Evolutionary conservation across 192 early-diverging fungal genomes (phyloP).

Genomic region (Rhizophlyctis rosea): DNA sequence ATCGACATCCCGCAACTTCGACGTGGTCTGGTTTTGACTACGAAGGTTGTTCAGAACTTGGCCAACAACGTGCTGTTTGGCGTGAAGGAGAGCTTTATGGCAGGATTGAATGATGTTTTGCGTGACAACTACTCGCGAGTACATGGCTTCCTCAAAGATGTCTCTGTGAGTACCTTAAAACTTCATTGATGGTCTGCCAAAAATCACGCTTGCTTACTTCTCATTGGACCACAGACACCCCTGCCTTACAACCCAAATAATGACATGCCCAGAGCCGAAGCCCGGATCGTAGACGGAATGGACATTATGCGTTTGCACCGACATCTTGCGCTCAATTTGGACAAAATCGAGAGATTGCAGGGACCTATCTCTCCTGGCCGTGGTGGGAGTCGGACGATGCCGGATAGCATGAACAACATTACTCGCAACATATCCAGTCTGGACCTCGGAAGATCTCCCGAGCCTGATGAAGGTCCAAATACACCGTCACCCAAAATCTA

Average conservation of each 20-base stretch:
- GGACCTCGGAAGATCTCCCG: no score
- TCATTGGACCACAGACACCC: background rate
- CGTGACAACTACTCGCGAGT: slow-evolving; percentile 78
- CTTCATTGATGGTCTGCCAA: background rate
- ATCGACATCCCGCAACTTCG: slow-evolving; percentile 69
- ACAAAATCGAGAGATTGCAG: slow-evolving; percentile 36
- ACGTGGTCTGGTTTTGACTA: slow-evolving; percentile 83
- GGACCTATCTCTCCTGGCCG: background rate
- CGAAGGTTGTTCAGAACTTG: slow-evolving; percentile 95
- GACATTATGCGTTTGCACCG: slow-evolving; percentile 41
- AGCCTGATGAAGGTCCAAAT: background rate
- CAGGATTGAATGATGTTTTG: slow-evolving; percentile 84
- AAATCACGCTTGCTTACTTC: background rate
- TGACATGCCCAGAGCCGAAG: background rate
- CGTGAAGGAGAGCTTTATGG: slow-evolving; percentile 91
- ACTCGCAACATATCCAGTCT: no score
- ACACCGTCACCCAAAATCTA: background rate
- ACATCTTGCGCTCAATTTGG: slow-evolving; percentile 38
- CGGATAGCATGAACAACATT: no score
- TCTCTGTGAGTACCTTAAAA: slow-evolving; percentile 44
- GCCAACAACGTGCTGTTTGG: slow-evolving; percentile 96
- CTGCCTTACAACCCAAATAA: background rate
- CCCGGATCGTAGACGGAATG: slow-evolving; percentile 8
- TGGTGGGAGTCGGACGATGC: no score
- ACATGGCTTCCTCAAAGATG: slow-evolving; percentile 72